Evolutionary conservation across 805 yeast species (phyloP).

Genomic region (Ogataea henricii): DNA sequence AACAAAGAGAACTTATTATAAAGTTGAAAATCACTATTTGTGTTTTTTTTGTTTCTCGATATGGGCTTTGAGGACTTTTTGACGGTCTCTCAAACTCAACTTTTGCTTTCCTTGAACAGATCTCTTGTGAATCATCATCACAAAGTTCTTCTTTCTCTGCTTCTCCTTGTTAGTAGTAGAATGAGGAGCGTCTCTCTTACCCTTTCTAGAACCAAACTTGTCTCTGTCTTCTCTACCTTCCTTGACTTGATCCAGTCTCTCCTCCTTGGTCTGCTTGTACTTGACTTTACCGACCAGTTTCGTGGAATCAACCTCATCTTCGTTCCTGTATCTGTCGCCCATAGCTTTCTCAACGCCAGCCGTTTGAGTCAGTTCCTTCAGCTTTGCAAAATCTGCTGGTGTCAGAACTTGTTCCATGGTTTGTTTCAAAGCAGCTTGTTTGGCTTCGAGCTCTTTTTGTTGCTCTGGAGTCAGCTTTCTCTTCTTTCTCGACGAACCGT

Average conservation of each 20-base stretch:
- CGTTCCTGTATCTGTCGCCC: conserved; percentile 62
- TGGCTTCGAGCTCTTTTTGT: conserved; percentile 6
- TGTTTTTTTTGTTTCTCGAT: conserved; percentile 89
- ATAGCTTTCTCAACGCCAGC: conserved; percentile 83
- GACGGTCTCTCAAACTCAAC: conserved; percentile 87
- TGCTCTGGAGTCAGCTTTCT: conserved; percentile 37
- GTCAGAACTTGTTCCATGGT: conserved; percentile 61
- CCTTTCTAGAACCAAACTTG: conserved; percentile 84
- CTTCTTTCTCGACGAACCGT: conserved; percentile 35
- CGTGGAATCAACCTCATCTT: conserved; percentile 82
- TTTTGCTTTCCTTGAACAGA: conserved; percentile 93
- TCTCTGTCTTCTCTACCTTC: conserved; percentile 96
- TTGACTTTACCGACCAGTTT: conserved; percentile 75
- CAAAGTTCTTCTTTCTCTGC: conserved; percentile 97
- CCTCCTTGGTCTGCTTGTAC: conserved; percentile 86
- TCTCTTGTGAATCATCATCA: conserved; percentile 96
- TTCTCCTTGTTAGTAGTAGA: conserved; percentile 95
- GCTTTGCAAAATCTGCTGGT: conserved; percentile 96
- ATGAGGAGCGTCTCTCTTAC: conserved; percentile 73
- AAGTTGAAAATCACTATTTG: conserved; percentile 33
- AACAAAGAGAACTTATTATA: neutral
- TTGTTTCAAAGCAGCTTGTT: conserved; percentile 58
- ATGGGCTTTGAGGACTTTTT: conserved; percentile 82
- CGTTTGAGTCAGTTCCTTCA: conserved; percentile 80
- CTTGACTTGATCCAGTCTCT: conserved; percentile 78